Evolutionary conservation across 495 filamentous ascomycete genomes (phyloP).

Genomic region (Chaetomium tenue): DNA sequence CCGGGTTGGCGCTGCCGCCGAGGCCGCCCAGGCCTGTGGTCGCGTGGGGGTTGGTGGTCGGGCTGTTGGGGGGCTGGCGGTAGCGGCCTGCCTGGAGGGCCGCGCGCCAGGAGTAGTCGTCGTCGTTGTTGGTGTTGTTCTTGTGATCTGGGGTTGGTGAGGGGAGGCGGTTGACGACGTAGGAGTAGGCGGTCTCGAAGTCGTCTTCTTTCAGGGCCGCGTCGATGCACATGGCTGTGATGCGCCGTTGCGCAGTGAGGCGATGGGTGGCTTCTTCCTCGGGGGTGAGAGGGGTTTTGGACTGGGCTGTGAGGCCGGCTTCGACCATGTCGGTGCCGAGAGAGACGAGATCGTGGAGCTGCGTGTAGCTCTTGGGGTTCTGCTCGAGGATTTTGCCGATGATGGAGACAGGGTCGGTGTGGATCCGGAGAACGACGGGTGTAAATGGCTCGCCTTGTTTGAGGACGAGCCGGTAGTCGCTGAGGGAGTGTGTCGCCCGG

Average conservation of each 20-base stretch:
- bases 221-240: slow-evolving; percentile 85
- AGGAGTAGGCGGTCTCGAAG: slow-evolving; percentile 96
- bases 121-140: slow-evolving; percentile 29
- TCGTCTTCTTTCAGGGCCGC: slow-evolving; percentile 83
- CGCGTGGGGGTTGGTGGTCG: background rate
- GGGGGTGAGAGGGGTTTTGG: slow-evolving; percentile 27
- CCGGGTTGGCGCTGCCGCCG: slow-evolving; percentile 54
- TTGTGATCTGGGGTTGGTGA: background rate
- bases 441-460: slow-evolving; percentile 91
- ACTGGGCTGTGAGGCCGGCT: slow-evolving; percentile 56
- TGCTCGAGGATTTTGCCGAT: slow-evolving; percentile 84
- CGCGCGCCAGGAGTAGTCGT: slow-evolving; percentile 89
- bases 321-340: slow-evolving; percentile 74
- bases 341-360: slow-evolving; percentile 76
- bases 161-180: slow-evolving; percentile 69
- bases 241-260: slow-evolving; percentile 57
- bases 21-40: background rate
- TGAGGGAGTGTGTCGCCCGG: slow-evolving; percentile 81
- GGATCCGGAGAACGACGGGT: slow-evolving; percentile 84
- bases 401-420: slow-evolving; percentile 78
- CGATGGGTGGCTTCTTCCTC: slow-evolving; percentile 37
- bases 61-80: slow-evolving; percentile 54
- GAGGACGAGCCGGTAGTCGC: slow-evolving; percentile 82
- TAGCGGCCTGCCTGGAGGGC: slow-evolving; percentile 85
- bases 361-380: slow-evolving; percentile 80